Evolutionary conservation across 2,329 filamentous ascomycete species (phyloP).

Genomic region (Neofusicoccum parvum): DNA sequence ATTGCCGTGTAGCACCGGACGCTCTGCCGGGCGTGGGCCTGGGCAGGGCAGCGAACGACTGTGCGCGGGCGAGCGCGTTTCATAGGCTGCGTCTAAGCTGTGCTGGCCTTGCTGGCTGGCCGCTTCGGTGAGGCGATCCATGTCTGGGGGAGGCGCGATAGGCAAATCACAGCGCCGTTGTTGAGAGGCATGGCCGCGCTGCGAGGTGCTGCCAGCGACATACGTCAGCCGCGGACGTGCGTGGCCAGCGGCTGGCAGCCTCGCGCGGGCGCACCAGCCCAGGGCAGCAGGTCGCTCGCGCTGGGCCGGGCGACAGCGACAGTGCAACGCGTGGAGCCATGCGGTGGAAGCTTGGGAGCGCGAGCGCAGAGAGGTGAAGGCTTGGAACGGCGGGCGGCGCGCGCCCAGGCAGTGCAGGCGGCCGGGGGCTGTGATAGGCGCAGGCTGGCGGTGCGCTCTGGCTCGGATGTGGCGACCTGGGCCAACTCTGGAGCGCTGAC

Average conservation of each 20-base stretch:
- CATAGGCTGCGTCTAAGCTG: background rate
- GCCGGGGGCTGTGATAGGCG: background rate
- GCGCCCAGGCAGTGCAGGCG: background rate
- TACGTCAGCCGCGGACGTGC: slow-evolving; percentile 3
- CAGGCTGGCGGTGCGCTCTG: background rate
- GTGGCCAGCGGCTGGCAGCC: background rate
- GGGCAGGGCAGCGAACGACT: background rate
- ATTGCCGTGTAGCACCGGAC: background rate
- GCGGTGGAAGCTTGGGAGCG: background rate
- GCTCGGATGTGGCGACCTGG: slow-evolving; percentile 6
- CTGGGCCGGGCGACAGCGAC: background rate
- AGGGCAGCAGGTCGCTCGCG: background rate
- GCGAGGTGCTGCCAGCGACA: background rate
- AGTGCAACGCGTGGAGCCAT: background rate
- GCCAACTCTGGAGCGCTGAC: background rate
- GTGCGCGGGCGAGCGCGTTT: background rate
- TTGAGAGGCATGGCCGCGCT: background rate
- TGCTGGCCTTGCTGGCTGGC: background rate
- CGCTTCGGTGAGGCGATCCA: background rate
- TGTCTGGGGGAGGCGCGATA: background rate
- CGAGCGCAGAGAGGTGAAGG: background rate
- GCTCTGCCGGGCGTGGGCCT: background rate
- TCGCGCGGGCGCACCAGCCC: background rate
- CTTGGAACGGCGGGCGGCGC: too few relatives aligned
- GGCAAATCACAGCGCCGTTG: background rate